These are phyloP conservation scores for Fistulifera solaris DNA, from an alignment of 108 stramenopile species.

Conservation along the genomic window DNA sequence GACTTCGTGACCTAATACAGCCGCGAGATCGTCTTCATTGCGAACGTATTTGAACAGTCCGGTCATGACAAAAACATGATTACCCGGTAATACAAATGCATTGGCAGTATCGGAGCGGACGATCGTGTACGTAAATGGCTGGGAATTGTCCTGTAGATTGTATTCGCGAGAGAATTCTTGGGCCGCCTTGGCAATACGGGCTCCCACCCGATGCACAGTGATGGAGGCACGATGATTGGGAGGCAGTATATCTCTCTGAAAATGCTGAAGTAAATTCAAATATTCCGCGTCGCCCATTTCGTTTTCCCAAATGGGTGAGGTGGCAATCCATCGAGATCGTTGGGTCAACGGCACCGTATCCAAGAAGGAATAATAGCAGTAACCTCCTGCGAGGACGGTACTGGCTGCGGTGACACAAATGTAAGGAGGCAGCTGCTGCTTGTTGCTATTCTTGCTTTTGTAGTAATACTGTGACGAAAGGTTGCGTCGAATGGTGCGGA, in stretches of 20 bases:
- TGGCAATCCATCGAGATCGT: conserved; percentile 61
- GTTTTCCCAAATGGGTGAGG: conserved; percentile 38
- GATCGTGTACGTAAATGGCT: conserved; percentile 63
- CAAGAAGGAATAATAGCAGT: conserved; percentile 41
- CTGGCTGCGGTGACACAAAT: conserved; percentile 27
- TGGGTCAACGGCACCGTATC: conserved; percentile 67
- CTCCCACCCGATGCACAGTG: conserved; percentile 61
- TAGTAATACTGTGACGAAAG: too few species aligned
- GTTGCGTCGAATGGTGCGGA: too few species aligned
- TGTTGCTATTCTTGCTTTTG: too few species aligned
- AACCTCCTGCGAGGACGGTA: conserved; percentile 22
- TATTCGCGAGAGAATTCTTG: conserved; percentile 18
- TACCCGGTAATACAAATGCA: conserved; percentile 77
- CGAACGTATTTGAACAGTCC: conserved; percentile 60
- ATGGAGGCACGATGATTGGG: conserved; percentile 49
- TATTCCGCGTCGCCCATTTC: conserved; percentile 56
- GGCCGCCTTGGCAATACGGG: conserved; percentile 61
- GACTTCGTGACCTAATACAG: conserved; percentile 52
- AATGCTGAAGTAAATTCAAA: conserved; percentile 35
- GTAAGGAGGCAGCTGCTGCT: conserved; percentile 29
- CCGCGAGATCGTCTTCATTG: conserved; percentile 79
- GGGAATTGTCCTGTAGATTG: conserved; percentile 23
- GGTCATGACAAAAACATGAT: conserved; percentile 76
- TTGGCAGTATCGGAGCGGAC: conserved; percentile 65
- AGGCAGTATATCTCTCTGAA: conserved; percentile 41